Evolutionary conservation across 1,284 basidiomycete genomes (phyloP).

Genomic region (Malassezia yamatoensis): DNA sequence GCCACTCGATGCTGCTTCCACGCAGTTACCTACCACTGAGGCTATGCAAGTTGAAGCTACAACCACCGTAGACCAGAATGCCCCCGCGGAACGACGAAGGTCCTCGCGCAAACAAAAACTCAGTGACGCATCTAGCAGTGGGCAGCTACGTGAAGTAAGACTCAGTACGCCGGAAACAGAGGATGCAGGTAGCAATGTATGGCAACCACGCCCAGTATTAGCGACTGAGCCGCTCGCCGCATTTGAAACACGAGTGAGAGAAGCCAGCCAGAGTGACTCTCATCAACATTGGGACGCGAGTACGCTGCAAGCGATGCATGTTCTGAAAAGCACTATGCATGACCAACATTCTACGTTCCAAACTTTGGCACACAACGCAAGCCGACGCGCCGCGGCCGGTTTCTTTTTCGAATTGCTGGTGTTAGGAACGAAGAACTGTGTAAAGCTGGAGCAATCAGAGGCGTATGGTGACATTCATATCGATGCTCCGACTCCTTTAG

Average conservation of each 20-base stretch:
- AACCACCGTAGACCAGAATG: conserved; percentile 2
- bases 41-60: conserved; percentile 17
- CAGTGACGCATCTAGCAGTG: conserved; percentile 14
- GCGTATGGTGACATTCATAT: conserved; percentile 77
- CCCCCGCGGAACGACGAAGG: neutral
- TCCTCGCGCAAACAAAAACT: conserved; percentile 6
- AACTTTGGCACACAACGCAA: conserved; percentile 66
- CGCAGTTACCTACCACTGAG: neutral
- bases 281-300: conserved; percentile 39
- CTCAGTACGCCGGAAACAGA: conserved; percentile 53
- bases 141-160: conserved; percentile 28
- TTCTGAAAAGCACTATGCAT: conserved; percentile 35
- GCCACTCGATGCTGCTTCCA: neutral
- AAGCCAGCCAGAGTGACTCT: conserved; percentile 44
- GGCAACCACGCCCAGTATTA: conserved; percentile 54
- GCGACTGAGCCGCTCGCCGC: conserved; percentile 68
- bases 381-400: conserved; percentile 76
- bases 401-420: conserved; percentile 98
- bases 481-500: conserved; percentile 58
- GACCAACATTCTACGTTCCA: conserved; percentile 55
- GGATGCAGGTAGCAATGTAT: conserved; percentile 50
- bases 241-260: conserved; percentile 60
- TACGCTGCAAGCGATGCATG: conserved; percentile 44
- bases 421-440: conserved; percentile 78
- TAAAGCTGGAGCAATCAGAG: conserved; percentile 63